Evolutionary conservation across 176 grass and related monocot species (phyloP).

Genomic region (Phoenix roebelenii): DNA sequence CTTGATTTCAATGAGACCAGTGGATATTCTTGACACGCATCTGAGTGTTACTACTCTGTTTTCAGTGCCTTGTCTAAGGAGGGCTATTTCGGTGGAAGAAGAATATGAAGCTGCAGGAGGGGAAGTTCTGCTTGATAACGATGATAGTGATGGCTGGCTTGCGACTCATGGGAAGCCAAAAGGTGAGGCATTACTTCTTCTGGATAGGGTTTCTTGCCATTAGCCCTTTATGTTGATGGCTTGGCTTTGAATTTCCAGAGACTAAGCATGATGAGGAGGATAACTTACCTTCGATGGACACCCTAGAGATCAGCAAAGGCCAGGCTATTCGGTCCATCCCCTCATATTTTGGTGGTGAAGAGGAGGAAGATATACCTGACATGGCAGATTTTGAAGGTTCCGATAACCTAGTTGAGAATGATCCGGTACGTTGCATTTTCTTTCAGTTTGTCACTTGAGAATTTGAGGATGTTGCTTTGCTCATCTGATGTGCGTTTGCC

Average conservation of each 20-base stretch:
- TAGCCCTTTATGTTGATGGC: no score
- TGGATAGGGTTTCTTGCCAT: no score
- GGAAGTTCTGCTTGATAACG: slow-evolving; percentile 54
- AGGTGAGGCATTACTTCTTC: slow-evolving; percentile 28
- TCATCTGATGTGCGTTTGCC: not conserved
- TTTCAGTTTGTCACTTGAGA: not conserved
- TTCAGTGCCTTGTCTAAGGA: slow-evolving; percentile 78
- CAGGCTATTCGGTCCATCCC: slow-evolving; percentile 64
- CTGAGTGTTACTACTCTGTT: not conserved
- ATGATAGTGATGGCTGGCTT: slow-evolving; percentile 73
- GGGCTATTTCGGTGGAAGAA: slow-evolving; percentile 61
- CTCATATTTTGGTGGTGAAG: slow-evolving; percentile 61
- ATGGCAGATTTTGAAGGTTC: slow-evolving; percentile 67
- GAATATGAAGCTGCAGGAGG: slow-evolving; percentile 75
- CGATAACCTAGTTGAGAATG: slow-evolving; percentile 35
- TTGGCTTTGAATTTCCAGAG: slow-evolving; percentile 25
- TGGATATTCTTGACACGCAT: no score
- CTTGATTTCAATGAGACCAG: no score
- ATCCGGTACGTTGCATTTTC: slow-evolving; percentile 38
- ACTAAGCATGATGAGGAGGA: slow-evolving; percentile 58
- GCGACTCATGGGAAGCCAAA: slow-evolving; percentile 80
- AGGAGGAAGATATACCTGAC: slow-evolving; percentile 98
- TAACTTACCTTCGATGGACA: slow-evolving; percentile 81
- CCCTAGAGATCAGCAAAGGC: slow-evolving; percentile 56
- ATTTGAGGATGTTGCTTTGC: not conserved